These are phyloP conservation scores for Porphyridium purpureum DNA, from an alignment of 23 red algal genomes.

Conservation along the genomic window DNA sequence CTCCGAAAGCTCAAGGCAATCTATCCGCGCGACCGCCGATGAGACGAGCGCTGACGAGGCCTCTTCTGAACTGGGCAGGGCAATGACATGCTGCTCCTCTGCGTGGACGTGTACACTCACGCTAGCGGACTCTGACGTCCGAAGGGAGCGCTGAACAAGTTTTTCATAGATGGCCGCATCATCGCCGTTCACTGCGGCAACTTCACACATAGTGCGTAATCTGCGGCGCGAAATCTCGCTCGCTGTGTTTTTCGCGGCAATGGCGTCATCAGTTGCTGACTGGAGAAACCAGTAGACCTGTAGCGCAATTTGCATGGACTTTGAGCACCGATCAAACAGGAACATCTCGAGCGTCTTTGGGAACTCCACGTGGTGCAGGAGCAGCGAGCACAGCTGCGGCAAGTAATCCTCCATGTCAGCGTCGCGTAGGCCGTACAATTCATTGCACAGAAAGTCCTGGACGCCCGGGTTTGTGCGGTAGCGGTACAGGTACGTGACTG, in stretches of 20 bases:
- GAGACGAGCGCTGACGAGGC: too few relatives aligned
- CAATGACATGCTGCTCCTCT: too few relatives aligned
- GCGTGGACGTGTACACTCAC: too few relatives aligned
- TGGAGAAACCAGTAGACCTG: conserved; percentile 99
- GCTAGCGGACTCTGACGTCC: too few relatives aligned
- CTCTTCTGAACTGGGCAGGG: too few relatives aligned
- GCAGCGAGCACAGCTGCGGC: conserved; percentile 89
- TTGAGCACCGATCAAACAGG: conserved; percentile 89
- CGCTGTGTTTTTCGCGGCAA: conserved; percentile 5
- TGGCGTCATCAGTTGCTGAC: conserved; percentile 78
- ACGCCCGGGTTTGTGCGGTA: conserved; percentile 75
- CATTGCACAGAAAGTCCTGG: conserved; percentile 93
- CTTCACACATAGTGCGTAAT: conserved; percentile 81
- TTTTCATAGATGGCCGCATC: too few relatives aligned
- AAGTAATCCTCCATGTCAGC: conserved; percentile 88
- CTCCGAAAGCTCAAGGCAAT: too few relatives aligned
- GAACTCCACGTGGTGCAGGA: conserved; percentile 71
- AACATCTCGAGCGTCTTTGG: conserved; percentile 72
- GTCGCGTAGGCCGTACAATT: conserved; percentile 69
- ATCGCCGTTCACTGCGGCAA: conserved; percentile 91
- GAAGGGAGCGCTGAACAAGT: too few relatives aligned
- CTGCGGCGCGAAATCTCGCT: conserved; percentile 14
- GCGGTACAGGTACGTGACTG: conserved; percentile 95
- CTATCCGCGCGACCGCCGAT: too few relatives aligned
- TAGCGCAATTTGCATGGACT: conserved; percentile 87